Base-by-base conservation (phyloP, 805 yeast species). In the Zygoascus flipseniorum region DNA sequence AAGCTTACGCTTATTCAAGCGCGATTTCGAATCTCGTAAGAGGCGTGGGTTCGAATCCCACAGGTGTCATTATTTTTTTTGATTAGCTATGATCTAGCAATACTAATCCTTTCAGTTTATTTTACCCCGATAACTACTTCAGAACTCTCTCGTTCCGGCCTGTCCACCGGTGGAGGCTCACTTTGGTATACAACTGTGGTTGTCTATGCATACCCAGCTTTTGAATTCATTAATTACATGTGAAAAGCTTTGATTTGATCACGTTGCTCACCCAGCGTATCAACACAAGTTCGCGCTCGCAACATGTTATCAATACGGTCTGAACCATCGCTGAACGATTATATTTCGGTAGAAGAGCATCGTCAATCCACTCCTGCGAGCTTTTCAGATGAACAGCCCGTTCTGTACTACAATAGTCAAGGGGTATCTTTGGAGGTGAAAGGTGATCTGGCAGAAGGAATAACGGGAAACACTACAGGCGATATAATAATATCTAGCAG, bases 11-110 rank as follows among this genome's bases (percentile, higher is more conserved):
- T 51, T 51, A 48, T 11, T 49, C 47, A 56, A 52, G 54, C 55
- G 59, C 48, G 59, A 45, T 52, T 56, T 56, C 59, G 59, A 54
- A 80, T 82, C 85, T 81, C 86, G 81, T 72, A 85, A 85, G 86
- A 80, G 85, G 86, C 86, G 85, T 78, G 86, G 83, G 86, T 82
- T 82, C 86, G 86, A 82, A 82, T 80, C 86, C 83, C 86, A 79
- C 85, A 81, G 82, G 79, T 81, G 81, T 82, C 86, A 82, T 59
- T 65, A 67, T 69, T 65, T 72, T 71, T 68, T 46, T 46, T 32
- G 16, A 11, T 42, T 42, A n/a, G n/a, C n/a, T 41, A n/a, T n/a
- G n/a, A 10, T n/a, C n/a, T 31, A 8, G 35, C 35, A 31, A 9
- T 31, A n/a, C n/a, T n/a, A n/a, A n/a, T n/a, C n/a, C n/a, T n/a